These are phyloP conservation scores for Quercus aquifolioides DNA, from an alignment of 306 rosid species.

Conservation along the genomic window DNA sequence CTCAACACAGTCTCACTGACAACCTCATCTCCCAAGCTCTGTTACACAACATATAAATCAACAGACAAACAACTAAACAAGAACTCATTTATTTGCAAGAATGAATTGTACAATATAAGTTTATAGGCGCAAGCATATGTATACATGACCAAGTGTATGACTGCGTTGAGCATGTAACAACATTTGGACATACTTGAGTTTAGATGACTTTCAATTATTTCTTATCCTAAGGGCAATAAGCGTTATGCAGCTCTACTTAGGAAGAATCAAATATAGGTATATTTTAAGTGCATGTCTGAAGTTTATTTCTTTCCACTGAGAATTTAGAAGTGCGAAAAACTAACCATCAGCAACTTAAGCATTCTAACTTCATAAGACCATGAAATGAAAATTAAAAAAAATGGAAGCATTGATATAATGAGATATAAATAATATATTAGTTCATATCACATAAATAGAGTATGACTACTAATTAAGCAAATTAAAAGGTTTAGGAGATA, in stretches of 20 bases:
- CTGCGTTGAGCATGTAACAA: background rate
- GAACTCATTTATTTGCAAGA: background rate
- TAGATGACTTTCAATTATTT: background rate
- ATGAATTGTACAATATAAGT: background rate
- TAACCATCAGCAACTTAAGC: background rate
- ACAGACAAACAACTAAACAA: background rate
- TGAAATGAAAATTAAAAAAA: background rate
- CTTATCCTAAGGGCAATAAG: background rate
- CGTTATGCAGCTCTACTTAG: background rate
- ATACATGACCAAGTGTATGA: background rate
- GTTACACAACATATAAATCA: slow-evolving; percentile 23
- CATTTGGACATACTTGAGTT: background rate
- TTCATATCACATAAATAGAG: background rate
- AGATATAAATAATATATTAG: background rate
- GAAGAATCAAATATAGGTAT: background rate
- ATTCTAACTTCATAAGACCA: background rate
- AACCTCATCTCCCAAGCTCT: slow-evolving; percentile 98
- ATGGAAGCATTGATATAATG: background rate
- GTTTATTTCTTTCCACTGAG: background rate
- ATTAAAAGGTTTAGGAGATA: background rate
- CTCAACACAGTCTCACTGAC: slow-evolving; percentile 81
- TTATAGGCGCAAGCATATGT: background rate
- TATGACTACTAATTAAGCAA: background rate
- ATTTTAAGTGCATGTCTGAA: background rate
- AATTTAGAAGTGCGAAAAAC: background rate